These are phyloP conservation scores for Aureobasidium namibiae DNA, from an alignment of 2,329 filamentous ascomycete genomes.

Conservation along the genomic window DNA sequence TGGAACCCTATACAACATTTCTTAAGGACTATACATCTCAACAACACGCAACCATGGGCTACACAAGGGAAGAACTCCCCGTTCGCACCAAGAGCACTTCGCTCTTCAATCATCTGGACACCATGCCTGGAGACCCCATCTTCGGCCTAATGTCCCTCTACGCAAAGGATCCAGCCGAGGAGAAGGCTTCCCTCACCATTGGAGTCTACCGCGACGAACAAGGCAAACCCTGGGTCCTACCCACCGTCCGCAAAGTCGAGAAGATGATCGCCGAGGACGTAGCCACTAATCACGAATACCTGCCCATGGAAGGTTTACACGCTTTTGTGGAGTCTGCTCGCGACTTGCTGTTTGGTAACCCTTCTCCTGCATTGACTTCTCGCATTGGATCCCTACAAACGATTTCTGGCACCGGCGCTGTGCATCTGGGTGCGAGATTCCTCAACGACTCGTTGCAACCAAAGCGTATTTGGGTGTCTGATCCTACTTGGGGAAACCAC, in stretches of 20 bases:
- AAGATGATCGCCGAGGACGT: slow-evolving; percentile 52
- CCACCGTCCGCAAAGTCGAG: slow-evolving; percentile 88
- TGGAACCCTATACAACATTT: not conserved
- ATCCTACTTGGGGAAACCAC: slow-evolving; percentile 30
- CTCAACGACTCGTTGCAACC: slow-evolving; percentile 70
- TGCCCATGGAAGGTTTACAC: slow-evolving; percentile 76
- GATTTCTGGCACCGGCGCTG: slow-evolving; percentile 87
- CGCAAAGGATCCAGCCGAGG: slow-evolving; percentile 59
- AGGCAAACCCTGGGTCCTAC: slow-evolving; percentile 88
- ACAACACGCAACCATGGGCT: slow-evolving; percentile 1
- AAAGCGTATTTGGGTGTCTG: slow-evolving; percentile 25
- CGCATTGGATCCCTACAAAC: slow-evolving; percentile 55
- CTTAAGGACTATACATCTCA: not conserved
- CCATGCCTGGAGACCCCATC: slow-evolving; percentile 50
- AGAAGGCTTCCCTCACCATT: slow-evolving; percentile 85
- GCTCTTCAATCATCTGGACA: not conserved
- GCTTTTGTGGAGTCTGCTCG: slow-evolving; percentile 46
- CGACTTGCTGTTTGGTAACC: slow-evolving; percentile 23
- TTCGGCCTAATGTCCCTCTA: slow-evolving; percentile 82
- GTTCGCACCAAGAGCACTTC: not conserved
- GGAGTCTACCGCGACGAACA: slow-evolving; percentile 86
- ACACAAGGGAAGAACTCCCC: not conserved
- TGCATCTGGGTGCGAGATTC: slow-evolving; percentile 85
- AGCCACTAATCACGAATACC: slow-evolving; percentile 64
- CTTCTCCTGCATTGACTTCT: slow-evolving; percentile 9